These are phyloP conservation scores for Trichothecium sympodiale DNA, from an alignment of 2,329 filamentous ascomycete genomes.

Conservation along the genomic window DNA sequence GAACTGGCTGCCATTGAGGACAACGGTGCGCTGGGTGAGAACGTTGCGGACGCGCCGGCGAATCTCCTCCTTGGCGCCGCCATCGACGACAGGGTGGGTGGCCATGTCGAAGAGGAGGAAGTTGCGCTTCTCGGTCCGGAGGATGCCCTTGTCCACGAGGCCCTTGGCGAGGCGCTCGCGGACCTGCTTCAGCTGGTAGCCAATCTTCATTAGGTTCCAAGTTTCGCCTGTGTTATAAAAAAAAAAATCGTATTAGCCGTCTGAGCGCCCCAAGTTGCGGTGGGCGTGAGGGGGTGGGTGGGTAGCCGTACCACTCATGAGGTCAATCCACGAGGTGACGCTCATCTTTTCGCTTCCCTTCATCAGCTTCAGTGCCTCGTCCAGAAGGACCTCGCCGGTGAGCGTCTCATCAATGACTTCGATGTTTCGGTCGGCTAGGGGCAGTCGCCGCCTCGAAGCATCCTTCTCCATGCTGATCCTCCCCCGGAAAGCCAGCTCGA, in stretches of 20 bases:
- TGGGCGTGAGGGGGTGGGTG: too few relatives aligned
- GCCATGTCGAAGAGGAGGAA: slow-evolving; percentile 99
- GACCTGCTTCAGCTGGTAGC: slow-evolving; percentile 98
- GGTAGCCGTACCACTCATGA: slow-evolving; percentile 79
- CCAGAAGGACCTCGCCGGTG: slow-evolving; percentile 91
- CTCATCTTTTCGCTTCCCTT: slow-evolving; percentile 99
- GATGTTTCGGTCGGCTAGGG: slow-evolving; percentile 83
- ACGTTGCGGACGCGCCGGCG: slow-evolving; percentile 84
- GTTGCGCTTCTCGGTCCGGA: slow-evolving; percentile 97
- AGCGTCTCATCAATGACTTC: slow-evolving; percentile 95
- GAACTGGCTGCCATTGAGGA: slow-evolving; percentile 77
- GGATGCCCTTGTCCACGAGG: slow-evolving; percentile 94
- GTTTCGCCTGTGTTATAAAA: slow-evolving; percentile 64
- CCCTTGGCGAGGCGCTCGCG: slow-evolving; percentile 95
- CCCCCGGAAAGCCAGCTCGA: slow-evolving; percentile 91
- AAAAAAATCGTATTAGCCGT: slow-evolving; percentile 1
- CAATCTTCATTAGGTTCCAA: slow-evolving; percentile 99
- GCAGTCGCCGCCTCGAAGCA: slow-evolving; percentile 80
- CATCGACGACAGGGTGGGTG: slow-evolving; percentile 92
- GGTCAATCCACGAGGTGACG: slow-evolving; percentile 96
- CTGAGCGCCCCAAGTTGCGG: background rate
- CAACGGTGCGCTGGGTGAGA: slow-evolving; percentile 86
- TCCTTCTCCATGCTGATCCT: slow-evolving; percentile 99
- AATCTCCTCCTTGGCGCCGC: slow-evolving; percentile 95
- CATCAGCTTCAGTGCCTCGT: slow-evolving; percentile 99